A percentile compares a stretch with the other conserved stretches of the same genome.
These are phyloP conservation scores for Globisporangium solare DNA, from an alignment of 352 stramenopile genomes.

Conservation along the genomic window DNA sequence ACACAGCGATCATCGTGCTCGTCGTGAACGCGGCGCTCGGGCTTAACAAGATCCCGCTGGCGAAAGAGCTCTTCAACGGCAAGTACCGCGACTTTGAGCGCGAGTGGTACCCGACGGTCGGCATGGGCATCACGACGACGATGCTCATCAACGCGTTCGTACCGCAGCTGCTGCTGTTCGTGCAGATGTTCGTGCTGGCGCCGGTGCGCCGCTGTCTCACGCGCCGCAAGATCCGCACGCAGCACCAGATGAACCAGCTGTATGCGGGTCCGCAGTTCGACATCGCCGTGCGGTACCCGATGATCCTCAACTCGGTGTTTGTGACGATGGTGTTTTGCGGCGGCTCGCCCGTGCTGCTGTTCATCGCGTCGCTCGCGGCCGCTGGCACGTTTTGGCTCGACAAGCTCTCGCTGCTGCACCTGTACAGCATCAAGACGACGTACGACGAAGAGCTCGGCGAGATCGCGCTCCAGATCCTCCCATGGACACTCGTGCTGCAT, in stretches of 20 bases:
- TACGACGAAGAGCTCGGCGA: constrained; percentile 79
- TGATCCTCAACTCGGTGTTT: constrained; percentile 83
- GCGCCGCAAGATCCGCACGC: constrained; percentile 46
- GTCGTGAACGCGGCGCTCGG: constrained; percentile 65
- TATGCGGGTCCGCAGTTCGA: constrained; percentile 74
- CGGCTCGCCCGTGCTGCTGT: constrained; percentile 72
- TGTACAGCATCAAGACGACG: constrained; percentile 75
- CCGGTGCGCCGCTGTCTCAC: constrained; percentile 41
- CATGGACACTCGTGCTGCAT: constrained; percentile 68
- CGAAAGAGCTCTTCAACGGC: constrained; percentile 62
- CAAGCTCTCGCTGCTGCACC: constrained; percentile 70
- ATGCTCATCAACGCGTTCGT: constrained; percentile 83
- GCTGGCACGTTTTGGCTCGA: constrained; percentile 74
- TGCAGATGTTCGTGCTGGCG: constrained; percentile 55
- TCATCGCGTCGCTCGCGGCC: constrained; percentile 61
- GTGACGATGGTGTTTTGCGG: constrained; percentile 82
- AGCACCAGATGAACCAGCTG: constrained; percentile 72
- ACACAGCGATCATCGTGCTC: constrained; percentile 79
- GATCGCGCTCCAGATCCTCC: constrained; percentile 45
- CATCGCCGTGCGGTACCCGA: constrained; percentile 73
- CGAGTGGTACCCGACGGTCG: constrained; percentile 84
- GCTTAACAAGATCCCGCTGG: constrained; percentile 33
- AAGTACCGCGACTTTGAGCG: constrained; percentile 82
- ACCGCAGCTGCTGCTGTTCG: constrained; percentile 51
- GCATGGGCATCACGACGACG: constrained; percentile 81